Evolutionary conservation across 495 filamentous ascomycete genomes (phyloP), one percentile per base, ranked within the genome.

Genomic region (Tetracladium marchalianum): DNA sequence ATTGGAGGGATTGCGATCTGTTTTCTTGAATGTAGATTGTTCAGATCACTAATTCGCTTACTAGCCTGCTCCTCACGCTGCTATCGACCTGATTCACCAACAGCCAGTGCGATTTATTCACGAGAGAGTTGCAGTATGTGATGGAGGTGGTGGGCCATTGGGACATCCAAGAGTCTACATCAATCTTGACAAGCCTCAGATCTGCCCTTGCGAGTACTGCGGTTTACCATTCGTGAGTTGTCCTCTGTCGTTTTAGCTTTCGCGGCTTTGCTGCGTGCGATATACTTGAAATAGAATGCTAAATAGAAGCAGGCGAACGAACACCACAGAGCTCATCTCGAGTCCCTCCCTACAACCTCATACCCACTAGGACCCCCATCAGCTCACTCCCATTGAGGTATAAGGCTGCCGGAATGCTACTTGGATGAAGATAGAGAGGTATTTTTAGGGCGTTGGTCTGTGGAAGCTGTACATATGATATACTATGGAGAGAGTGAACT

Each of bases 181-280:
- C 75, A 98, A 98, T 66, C 81, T 85, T 53, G 92, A 98, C 69
- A 96, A 96, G 75, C 83, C 92, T 47, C 79, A 95, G 70, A 95
- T 98, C 60, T 77, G 73, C 59, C 73, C 73, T 59, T 98, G 92
- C 71, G 80, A 72, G 49, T 98, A 98, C 69, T 98, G 92, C 62
- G 92, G 92, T n/a, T 59, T 90, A 54, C 92, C 93, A 53, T 98
- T 82, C 61, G 92, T 96, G 73, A 61, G 90, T 79, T 34, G 15
- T 7, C 22, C 22, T 40, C 31, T 31, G 13, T 5, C 8, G 24
- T 35, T 27, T 41, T 9, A 16, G 11, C 22, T 7, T 24, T 15
- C 2, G 16, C 4, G 31, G 1, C 34, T 1, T 44, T 12, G 9
- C 18, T 10, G 15, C 39, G 36, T 24, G n/a, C 13, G 16, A 33